phyloP scores from a whole-genome alignment of 805 yeast genomes.

The Ogataea allantospora region DNA sequence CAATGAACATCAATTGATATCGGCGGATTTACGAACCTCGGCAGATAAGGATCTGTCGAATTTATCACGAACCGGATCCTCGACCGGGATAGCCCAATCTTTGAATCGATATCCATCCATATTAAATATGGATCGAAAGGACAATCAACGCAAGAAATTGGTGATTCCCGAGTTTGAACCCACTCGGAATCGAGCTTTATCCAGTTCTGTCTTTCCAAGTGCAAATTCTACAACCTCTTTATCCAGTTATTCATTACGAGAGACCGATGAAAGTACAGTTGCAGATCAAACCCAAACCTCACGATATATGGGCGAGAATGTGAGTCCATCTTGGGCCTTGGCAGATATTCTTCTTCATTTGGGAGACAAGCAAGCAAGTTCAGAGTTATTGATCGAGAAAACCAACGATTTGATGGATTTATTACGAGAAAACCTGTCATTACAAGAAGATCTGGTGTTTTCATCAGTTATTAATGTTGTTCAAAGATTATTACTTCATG shows the following conservation, averaged over 20 bases:
- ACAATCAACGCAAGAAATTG: conserved; percentile 16
- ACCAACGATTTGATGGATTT: conserved; percentile 66
- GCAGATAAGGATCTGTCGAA: background rate
- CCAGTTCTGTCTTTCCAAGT: conserved; percentile 20
- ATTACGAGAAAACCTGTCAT: conserved; percentile 53
- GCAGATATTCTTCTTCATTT: conserved; percentile 60
- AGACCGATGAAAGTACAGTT: conserved; percentile 10
- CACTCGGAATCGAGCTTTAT: conserved; percentile 24
- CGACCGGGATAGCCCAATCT: background rate
- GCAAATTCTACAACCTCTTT: conserved; percentile 17
- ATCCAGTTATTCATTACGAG: conserved; percentile 17
- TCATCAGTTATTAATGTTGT: conserved; percentile 53
- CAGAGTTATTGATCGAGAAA: conserved; percentile 49
- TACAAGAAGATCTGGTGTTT: conserved; percentile 63
- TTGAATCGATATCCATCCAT: conserved; percentile 1
- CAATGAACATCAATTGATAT: background rate
- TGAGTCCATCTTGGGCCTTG: conserved; percentile 58
- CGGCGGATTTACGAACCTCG: background rate
- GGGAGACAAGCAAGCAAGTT: conserved; percentile 49
- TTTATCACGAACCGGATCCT: conserved; percentile 1
- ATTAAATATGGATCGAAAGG: conserved; percentile 8
- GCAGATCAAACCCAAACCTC: conserved; percentile 5
- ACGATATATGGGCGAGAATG: conserved; percentile 7
- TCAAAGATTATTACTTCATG: conserved; percentile 49
- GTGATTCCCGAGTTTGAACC: conserved; percentile 26